A percentile compares a stretch with the other conserved stretches of the same genome.
These are phyloP conservation scores for Senna tora DNA, from an alignment of 306 rosid genomes.

Conservation along the genomic window DNA sequence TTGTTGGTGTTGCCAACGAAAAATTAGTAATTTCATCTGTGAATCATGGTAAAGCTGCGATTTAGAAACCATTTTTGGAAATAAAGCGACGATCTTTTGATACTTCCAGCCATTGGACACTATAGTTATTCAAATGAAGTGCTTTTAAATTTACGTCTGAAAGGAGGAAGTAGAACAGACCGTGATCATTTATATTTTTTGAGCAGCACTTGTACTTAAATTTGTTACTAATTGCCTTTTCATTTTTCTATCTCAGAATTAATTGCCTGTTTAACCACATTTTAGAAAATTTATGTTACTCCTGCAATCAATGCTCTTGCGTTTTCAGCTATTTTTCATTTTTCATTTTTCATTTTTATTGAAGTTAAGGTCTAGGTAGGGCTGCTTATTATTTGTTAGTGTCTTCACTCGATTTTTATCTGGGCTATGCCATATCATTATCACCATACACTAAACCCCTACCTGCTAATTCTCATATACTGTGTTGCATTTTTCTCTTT, in stretches of 20 bases:
- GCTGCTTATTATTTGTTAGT: neutral
- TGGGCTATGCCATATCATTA: neutral
- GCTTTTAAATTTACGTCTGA: neutral
- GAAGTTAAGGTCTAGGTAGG: conserved; percentile 7
- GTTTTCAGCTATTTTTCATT: neutral
- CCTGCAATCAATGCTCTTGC: neutral
- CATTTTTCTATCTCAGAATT: conserved; percentile 5
- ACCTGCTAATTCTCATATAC: neutral
- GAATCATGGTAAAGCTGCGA: conserved; percentile 4
- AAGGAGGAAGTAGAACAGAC: neutral
- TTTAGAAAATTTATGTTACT: neutral
- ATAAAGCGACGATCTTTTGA: neutral
- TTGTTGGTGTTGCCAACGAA: neutral
- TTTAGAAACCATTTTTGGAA: neutral
- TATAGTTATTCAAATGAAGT: neutral
- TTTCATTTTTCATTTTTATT: neutral
- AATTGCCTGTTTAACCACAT: conserved; percentile 1
- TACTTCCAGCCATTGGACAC: neutral
- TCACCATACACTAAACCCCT: neutral
- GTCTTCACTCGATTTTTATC: neutral
- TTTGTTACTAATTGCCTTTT: neutral
- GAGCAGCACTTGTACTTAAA: neutral
- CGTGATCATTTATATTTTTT: neutral
- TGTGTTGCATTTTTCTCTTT: neutral
- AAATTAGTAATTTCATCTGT: neutral